Evolutionary conservation across 176 grass and related monocot species (phyloP), one percentile per base, ranked within the genome.

Genomic region (Areca catechu): DNA sequence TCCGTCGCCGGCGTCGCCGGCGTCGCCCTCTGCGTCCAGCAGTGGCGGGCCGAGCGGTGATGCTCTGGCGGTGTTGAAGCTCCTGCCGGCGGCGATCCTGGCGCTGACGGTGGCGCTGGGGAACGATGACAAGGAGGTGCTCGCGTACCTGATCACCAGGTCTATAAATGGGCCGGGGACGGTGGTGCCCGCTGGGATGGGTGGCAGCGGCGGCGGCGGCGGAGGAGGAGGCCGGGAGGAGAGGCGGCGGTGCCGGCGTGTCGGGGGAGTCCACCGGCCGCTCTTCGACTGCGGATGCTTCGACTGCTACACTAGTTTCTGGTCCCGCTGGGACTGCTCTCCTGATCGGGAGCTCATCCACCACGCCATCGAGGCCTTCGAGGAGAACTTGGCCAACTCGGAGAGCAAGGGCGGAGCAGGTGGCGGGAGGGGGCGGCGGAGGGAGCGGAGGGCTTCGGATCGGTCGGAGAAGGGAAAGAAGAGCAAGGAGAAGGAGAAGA

Each of bases 261-360:
- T 43, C 10, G 34, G 34, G 9, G 34, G 9, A 12, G 57, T 30
- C 2, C 80, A 83, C 50, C 55, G 21, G 37, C 72, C 85, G 2
- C 56, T 67, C 20, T 51, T 85, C 47, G 72, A 70, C 5, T 80
- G 82, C 57, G 67, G 58, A 4, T 85, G 82, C 76, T 80, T 85
- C 76, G 72, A 85, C 48, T 85, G 82, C 72, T 85, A 85, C 57
- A 62, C 22, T 57, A 85, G 76, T 63, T 86, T 86, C 64, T 81
- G 83, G 83, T 70, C 69, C 5, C 74, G 77, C 5, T 81, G 77
- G 83, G 65, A 74, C 54, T 47, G 74, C 74, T 86, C 83, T 18
- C 70, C 83, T 34, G 43, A 77, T 55, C 70, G 78, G 60, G 60
- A 81, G 65, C 65, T 69, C 65, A 86, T 86, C 64, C 69, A 66